phyloP scores from a whole-genome alignment of 768 basidiomycete genomes.

The Melanogaster broomeanus region DNA sequence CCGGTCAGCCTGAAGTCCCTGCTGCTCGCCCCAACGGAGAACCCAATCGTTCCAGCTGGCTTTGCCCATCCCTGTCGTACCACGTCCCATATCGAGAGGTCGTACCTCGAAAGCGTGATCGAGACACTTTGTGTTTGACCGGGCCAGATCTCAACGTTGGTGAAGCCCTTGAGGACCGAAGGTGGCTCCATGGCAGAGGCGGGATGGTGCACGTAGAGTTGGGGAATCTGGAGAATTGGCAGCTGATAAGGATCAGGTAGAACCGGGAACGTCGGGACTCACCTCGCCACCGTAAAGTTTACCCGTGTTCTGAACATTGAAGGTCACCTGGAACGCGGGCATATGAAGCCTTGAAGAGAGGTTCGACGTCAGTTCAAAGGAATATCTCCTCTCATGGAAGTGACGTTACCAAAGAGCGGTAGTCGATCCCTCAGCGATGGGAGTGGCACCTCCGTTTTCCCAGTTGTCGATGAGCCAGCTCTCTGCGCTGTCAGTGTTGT shows the following conservation, averaged over 20 bases:
- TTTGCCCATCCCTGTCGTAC: constrained; percentile 72
- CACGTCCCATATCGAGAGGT: constrained; percentile 77
- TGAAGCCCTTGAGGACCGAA: constrained; percentile 70
- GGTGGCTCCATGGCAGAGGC: constrained; percentile 67
- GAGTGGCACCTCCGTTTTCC: constrained; percentile 59
- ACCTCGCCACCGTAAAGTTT: constrained; percentile 64
- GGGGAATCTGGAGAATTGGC: constrained; percentile 52
- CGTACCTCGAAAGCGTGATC: constrained; percentile 66
- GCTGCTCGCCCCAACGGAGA: constrained; percentile 72
- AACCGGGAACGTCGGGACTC: constrained; percentile 14
- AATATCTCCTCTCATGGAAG: neutral
- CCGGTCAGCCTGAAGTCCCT: constrained; percentile 58
- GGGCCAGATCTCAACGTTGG: constrained; percentile 50
- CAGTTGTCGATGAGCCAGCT: constrained; percentile 45
- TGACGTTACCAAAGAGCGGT: constrained; percentile 57
- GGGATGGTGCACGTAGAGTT: constrained; percentile 75
- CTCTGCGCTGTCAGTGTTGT: constrained; percentile 31
- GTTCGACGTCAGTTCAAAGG: constrained; percentile 7
- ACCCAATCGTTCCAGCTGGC: constrained; percentile 60
- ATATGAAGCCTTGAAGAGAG: constrained; percentile 55
- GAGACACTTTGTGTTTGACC: constrained; percentile 50
- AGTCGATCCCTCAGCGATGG: constrained; percentile 57
- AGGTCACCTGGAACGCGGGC: constrained; percentile 62
- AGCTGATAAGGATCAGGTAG: neutral
- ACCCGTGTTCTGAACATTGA: constrained; percentile 69